Evolutionary conservation across 768 basidiomycete genomes (phyloP), one percentile per base, ranked within the genome.

Genomic region (Lactarius akahatsu): DNA sequence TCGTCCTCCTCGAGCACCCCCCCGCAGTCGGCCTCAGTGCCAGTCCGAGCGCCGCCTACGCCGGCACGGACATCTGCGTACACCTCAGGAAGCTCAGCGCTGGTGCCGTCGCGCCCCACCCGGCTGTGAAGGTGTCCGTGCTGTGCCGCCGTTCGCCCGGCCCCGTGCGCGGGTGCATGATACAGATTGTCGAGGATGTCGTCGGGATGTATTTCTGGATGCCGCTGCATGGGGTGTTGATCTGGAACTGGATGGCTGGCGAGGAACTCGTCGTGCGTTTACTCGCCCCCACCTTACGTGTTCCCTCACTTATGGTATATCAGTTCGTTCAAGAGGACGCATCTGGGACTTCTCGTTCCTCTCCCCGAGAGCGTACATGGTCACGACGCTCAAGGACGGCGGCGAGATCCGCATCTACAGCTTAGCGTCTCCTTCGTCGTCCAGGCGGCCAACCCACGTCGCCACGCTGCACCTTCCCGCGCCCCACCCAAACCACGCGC

Each of bases 161-260:
- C 57, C n/a, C 66, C 50, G 68, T 73, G 26, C 66, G 69, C 13
- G 76, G 66, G 38, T 77, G 78, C 11, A 77, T 79, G 64, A 76
- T 86, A 6, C 84, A 87, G 72, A 77, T 87, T 57, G 84, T 79
- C 2, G 80, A 81, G 32, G 86, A 88, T 65, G 75, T 85, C 36
- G 71, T 88, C 36, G 85, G 80, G 5, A 72, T 84, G 58, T 81
- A 83, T 73, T 78, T 78, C 60, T 78, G 75, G 70, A 57, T 74
- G 26, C 73, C 38, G 71, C 72, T n/a, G 72, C 77, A 64, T 1
- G 75, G 77, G 2, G 70, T 82, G 4, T 38, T 82, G 26, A 73
- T 82, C 7, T 86, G 84, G 83, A 81, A 85, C 61, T 87, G 86
- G 86, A 78, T 73, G 64, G 79, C 76, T 0, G 83, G 81, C 0